Evolutionary conservation across 768 basidiomycete species (phyloP).

Genomic region (Hygrocybe punicea): DNA sequence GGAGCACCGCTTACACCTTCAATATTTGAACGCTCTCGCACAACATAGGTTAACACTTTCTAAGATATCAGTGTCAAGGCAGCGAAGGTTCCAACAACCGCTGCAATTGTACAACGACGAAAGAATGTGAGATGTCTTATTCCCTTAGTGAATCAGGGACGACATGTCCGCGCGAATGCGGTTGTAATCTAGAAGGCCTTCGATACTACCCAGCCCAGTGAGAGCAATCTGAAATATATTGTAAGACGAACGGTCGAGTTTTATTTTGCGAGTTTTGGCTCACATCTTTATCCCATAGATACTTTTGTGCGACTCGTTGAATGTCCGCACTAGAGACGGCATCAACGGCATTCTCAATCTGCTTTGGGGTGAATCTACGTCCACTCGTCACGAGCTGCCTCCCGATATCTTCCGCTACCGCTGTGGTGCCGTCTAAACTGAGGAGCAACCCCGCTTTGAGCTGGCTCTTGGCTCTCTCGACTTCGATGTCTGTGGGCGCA

Average conservation of each 20-base stretch:
- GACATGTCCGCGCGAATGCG: conserved; percentile 83
- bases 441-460: conserved; percentile 92
- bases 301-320: conserved; percentile 91
- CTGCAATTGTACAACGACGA: no score
- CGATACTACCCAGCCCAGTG: conserved; percentile 85
- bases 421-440: conserved; percentile 91
- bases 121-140: neutral
- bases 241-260: conserved; percentile 9
- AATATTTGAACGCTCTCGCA: no score
- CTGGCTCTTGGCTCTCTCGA: conserved; percentile 97
- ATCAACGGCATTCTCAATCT: conserved; percentile 91
- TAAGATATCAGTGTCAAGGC: no score
- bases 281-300: conserved; percentile 95
- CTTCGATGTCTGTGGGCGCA: conserved; percentile 77
- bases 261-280: conserved; percentile 16
- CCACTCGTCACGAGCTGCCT: conserved; percentile 94
- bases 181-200: conserved; percentile 93
- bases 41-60: no score
- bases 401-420: conserved; percentile 98
- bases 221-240: conserved; percentile 72
- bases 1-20: no score
- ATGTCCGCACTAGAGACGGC: conserved; percentile 86
- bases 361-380: conserved; percentile 81
- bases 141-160: conserved; percentile 65
- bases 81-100: neutral